Evolutionary conservation across 257 asterid species (phyloP), one percentile per base, ranked within the genome.

Genomic region (Scutellaria barbata): DNA sequence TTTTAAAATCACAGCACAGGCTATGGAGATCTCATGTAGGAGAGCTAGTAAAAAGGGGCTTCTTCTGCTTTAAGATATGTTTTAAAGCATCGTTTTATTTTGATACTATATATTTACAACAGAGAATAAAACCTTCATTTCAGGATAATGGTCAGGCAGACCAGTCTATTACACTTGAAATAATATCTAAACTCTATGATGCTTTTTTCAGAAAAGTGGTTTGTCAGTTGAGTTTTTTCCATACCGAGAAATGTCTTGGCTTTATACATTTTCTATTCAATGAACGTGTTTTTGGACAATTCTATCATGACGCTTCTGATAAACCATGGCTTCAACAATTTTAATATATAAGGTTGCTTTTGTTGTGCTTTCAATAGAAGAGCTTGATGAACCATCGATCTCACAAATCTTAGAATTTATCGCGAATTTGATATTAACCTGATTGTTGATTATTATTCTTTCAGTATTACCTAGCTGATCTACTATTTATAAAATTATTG

Each of bases 301-400:
- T 47, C 22, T 53, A n/a, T 65, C 33, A 20, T 40, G 30, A 52
- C 22, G 57, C 55, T 39, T 9, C 76, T 50, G 71, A 60, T 50
- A 66, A 72, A 50, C 11, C 41, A 48, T 37, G 50, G 40, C 69
- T 66, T 74, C 63, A 67, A 33, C 62, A 64, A 25, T 55, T 43
- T 14, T 30, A 35, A 43, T 8, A 10, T 10, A 33, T 17, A 16
- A 65, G 17, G 57, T 41, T 16, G 7, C 43, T 51, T 11, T 53
- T 33, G 20, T 43, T 65, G 43, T 54, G 30, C 39, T 56, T 46
- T 66, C 8, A 8, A 22, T 37, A 39, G 14, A 14, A 63, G 66
- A 51, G 11, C 10, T 12, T 13, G 67, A 10, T 18, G 43, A 18
- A 37, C 47, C 8, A 35, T 62, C 6, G 14, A 37, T 56, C 8